Conservation (phyloP, 1,284 basidiomycete species). For the Pyrrhoderma lamaoense region DNA sequence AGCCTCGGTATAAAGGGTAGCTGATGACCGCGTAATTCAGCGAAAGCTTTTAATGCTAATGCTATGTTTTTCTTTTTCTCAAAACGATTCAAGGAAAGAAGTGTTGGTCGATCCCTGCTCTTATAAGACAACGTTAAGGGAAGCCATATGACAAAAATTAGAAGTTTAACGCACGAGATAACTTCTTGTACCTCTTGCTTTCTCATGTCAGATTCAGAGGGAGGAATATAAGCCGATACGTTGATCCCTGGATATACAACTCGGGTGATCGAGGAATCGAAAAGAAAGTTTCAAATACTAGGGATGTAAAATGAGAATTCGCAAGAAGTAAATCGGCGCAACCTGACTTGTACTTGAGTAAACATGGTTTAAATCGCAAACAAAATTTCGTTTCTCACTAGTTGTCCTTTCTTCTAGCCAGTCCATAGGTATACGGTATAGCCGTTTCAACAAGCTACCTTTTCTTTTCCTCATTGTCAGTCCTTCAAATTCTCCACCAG, state of each 20-base stretch:
- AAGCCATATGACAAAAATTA: background rate
- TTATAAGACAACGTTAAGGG: constrained; percentile 4
- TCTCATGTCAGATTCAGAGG: constrained; percentile 28
- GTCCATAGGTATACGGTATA: constrained; percentile 89
- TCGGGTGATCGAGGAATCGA: constrained; percentile 52
- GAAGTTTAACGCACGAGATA: constrained; percentile 49
- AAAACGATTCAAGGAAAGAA: constrained; percentile 92
- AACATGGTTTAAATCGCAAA: background rate
- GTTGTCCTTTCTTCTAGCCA: constrained; percentile 87
- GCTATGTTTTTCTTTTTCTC: constrained; percentile 92
- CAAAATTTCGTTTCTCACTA: constrained; percentile 40
- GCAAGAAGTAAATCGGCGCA: constrained; percentile 86
- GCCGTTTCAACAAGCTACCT: constrained; percentile 49
- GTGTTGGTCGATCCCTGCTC: constrained; percentile 60
- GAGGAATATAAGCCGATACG: constrained; percentile 54
- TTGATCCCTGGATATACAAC: constrained; percentile 95
- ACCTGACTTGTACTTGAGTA: constrained; percentile 30
- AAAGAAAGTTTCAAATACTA: constrained; percentile 76
- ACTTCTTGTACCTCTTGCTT: constrained; percentile 52
- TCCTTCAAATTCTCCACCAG: constrained; percentile 69
- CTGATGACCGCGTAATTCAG: constrained; percentile 31
- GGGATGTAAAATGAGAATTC: constrained; percentile 86
- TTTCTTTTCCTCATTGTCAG: constrained; percentile 33
- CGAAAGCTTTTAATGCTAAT: constrained; percentile 79
- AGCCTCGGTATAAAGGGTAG: constrained; percentile 36